Percentiles rank a stretch among this genome's conserved stretches.
Conservation (phyloP, 2,329 filamentous ascomycete species). For the Colletotrichum sojae region DNA sequence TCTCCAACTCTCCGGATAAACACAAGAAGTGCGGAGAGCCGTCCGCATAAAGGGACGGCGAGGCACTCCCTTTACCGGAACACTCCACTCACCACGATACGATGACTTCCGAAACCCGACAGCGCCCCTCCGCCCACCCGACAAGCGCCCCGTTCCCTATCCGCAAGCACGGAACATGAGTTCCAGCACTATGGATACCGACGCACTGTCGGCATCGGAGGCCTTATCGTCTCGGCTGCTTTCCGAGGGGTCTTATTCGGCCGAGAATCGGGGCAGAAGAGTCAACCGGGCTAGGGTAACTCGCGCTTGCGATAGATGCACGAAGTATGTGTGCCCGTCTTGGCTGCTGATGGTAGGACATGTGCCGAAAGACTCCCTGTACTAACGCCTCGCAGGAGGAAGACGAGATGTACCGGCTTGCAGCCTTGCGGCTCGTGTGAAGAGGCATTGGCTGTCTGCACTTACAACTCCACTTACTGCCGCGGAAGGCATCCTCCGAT, state of each 20-base stretch:
- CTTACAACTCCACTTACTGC: slow-evolving; percentile 65
- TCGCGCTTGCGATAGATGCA: slow-evolving; percentile 62
- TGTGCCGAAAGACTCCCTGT: background rate
- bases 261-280: slow-evolving; percentile 39
- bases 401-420: slow-evolving; percentile 51
- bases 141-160: too few species aligned
- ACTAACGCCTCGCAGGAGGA: slow-evolving; percentile 38
- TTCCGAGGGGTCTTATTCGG: background rate
- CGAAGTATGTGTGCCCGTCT: slow-evolving; percentile 50
- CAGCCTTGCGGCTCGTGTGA: slow-evolving; percentile 50
- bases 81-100: too few species aligned
- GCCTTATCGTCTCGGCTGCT: background rate
- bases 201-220: background rate
- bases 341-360: too few species aligned
- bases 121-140: too few species aligned
- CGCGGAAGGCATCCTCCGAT: slow-evolving; percentile 59
- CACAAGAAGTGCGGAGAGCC: too few species aligned
- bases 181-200: background rate
- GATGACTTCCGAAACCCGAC: too few species aligned
- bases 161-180: background rate
- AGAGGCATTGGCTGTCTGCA: slow-evolving; percentile 53
- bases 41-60: too few species aligned
- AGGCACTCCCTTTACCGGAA: too few species aligned
- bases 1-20: too few species aligned
- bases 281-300: slow-evolving; percentile 57